phyloP scores from a whole-genome alignment of 495 filamentous ascomycete species.

The Recurvomyces mirabilis region DNA sequence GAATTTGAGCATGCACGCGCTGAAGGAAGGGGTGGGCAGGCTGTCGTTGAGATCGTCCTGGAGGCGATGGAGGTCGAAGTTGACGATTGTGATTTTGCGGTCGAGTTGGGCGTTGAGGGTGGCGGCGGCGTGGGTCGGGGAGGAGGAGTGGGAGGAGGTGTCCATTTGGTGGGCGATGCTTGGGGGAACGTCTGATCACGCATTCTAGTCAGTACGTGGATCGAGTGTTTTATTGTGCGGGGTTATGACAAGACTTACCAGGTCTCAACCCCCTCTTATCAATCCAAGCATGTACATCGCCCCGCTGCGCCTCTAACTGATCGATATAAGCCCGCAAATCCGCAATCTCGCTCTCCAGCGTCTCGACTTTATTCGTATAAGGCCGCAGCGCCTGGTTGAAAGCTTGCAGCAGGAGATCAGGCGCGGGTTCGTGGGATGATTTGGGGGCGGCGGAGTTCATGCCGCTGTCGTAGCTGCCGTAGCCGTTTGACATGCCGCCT shows the following conservation, averaged over 20 bases:
- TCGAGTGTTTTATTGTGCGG: constrained; percentile 1
- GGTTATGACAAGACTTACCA: constrained; percentile 32
- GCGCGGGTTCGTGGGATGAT: constrained; percentile 27
- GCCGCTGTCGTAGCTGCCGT: constrained; percentile 12
- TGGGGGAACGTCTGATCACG: constrained; percentile 37
- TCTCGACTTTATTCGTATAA: constrained; percentile 37
- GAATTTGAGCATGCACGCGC: constrained; percentile 39
- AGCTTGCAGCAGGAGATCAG: constrained; percentile 37
- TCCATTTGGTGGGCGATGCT: constrained; percentile 40
- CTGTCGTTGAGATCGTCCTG: constrained; percentile 41
- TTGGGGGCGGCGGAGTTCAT: neutral
- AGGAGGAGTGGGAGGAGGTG: constrained; percentile 28
- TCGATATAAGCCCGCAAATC: constrained; percentile 35
- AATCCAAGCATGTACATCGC: constrained; percentile 41
- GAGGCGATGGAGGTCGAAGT: constrained; percentile 43
- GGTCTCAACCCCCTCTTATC: constrained; percentile 41
- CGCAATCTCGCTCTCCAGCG: constrained; percentile 34
- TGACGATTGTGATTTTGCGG: constrained; percentile 44
- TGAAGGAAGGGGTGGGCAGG: constrained; percentile 33
- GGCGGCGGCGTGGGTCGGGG: constrained; percentile 23
- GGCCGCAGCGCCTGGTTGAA: constrained; percentile 41
- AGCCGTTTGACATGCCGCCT: constrained; percentile 6
- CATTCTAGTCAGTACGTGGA: neutral
- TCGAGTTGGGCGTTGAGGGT: constrained; percentile 43
- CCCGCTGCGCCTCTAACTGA: constrained; percentile 35